Evolutionary conservation across 2,329 filamentous ascomycete genomes (phyloP).

Genomic region (Phialemoniopsis sp.): DNA sequence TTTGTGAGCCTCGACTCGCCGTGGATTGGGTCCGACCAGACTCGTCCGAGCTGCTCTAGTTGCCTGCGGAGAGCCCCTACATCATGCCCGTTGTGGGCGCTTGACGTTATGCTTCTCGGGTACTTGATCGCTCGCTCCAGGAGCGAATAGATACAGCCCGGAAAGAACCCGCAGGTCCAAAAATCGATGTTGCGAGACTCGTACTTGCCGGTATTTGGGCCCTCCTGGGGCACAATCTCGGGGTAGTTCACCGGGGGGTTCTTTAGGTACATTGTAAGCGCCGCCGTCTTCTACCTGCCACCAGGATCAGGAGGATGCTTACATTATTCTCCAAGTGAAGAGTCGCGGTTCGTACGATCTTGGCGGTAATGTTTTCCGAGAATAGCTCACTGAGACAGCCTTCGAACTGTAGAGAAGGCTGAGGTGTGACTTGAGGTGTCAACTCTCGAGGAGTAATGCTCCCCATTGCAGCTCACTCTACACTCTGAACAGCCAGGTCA

Average conservation of each 20-base stretch:
- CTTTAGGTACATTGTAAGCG: too few species aligned
- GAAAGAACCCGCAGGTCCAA: slow-evolving; percentile 31
- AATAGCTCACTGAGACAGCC: slow-evolving; percentile 6
- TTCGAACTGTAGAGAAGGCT: too few species aligned
- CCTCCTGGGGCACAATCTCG: slow-evolving; percentile 7
- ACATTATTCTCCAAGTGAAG: slow-evolving; percentile 7
- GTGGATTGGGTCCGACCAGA: slow-evolving; percentile 28
- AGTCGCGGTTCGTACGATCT: slow-evolving; percentile 6
- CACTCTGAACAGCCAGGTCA: too few species aligned
- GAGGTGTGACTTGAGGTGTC: too few species aligned
- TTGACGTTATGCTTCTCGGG: slow-evolving; percentile 14
- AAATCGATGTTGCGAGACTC: slow-evolving; percentile 5
- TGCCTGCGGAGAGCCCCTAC: slow-evolving; percentile 11
- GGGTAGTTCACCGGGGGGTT: slow-evolving; percentile 7
- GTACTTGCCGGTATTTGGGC: slow-evolving; percentile 4
- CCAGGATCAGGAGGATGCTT: too few species aligned
- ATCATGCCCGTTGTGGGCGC: too few species aligned
- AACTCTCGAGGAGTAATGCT: too few species aligned
- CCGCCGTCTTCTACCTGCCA: not conserved
- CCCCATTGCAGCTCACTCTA: too few species aligned
- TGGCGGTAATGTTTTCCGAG: slow-evolving; percentile 7
- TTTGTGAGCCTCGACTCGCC: slow-evolving; percentile 31
- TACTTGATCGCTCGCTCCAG: slow-evolving; percentile 22
- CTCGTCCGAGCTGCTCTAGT: slow-evolving; percentile 15
- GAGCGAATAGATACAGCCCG: slow-evolving; percentile 23